A percentile compares a stretch with the other conserved stretches of the same genome.
phyloP scores from a whole-genome alignment of 257 asterid species.

The Solanum bulbocastanum region DNA sequence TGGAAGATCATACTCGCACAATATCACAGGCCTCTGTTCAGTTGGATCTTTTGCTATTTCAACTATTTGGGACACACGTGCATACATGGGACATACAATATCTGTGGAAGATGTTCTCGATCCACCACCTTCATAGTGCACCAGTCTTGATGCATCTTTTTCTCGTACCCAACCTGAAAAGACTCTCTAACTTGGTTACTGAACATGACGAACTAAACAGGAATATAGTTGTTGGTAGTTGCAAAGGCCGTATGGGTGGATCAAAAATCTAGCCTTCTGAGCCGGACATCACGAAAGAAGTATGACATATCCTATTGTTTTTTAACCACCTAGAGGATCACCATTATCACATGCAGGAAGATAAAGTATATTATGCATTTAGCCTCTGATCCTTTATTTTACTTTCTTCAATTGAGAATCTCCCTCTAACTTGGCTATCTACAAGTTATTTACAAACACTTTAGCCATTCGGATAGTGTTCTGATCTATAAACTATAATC shows the following conservation, averaged over 20 bases:
- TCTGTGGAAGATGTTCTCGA: slow-evolving; percentile 86
- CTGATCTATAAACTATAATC: not conserved
- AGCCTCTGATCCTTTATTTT: not conserved
- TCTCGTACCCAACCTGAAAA: slow-evolving; percentile 81
- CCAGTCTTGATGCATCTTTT: slow-evolving; percentile 72
- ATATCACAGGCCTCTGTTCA: slow-evolving; percentile 78
- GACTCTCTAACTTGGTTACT: not conserved
- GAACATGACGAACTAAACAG: not conserved
- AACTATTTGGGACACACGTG: slow-evolving; percentile 87
- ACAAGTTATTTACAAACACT: not conserved
- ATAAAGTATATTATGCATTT: not conserved
- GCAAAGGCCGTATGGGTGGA: not conserved
- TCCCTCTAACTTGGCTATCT: not conserved
- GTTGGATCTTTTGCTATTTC: slow-evolving; percentile 84
- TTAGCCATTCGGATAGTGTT: not conserved
- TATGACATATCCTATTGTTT: not conserved
- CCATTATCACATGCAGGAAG: not conserved
- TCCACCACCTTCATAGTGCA: slow-evolving; percentile 98
- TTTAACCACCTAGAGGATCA: not conserved
- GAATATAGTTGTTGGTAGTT: not conserved
- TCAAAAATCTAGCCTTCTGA: not conserved
- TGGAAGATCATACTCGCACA: slow-evolving; percentile 77
- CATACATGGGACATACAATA: slow-evolving; percentile 96
- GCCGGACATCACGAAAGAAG: not conserved
- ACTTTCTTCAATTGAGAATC: not conserved